A percentile compares a stretch with the other conserved stretches of the same genome.
phyloP scores from a whole-genome alignment of 768 basidiomycete species.

The Leccinum obscurum region DNA sequence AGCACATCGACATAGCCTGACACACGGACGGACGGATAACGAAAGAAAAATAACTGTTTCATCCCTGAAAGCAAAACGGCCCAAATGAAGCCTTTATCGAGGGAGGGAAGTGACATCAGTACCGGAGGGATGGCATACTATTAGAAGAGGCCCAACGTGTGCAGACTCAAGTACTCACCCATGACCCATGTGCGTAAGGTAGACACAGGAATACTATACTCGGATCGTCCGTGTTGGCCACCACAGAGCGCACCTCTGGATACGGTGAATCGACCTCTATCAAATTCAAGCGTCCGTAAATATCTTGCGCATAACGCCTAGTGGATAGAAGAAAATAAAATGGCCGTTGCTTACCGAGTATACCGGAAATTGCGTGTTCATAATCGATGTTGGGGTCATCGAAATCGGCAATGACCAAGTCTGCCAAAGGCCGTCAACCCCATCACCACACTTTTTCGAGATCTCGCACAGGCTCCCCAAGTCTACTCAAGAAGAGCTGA shows the following conservation, averaged over 20 bases:
- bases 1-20: constrained; percentile 65
- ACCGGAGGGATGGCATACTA: too few relatives aligned
- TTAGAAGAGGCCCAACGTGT: too few relatives aligned
- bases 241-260: constrained; percentile 77
- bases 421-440: too few relatives aligned
- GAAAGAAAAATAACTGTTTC: constrained; percentile 68
- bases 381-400: constrained; percentile 40
- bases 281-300: background rate
- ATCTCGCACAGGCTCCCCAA: background rate
- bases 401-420: constrained; percentile 22
- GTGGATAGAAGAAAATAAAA: too few relatives aligned
- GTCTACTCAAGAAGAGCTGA: background rate
- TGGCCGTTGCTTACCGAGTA: constrained; percentile 15
- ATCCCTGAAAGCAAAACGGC: constrained; percentile 65
- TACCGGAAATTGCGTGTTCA: constrained; percentile 14
- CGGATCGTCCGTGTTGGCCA: constrained; percentile 71
- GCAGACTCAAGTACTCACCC: constrained; percentile 30
- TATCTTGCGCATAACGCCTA: too few relatives aligned
- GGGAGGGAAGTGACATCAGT: too few relatives aligned
- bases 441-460: too few relatives aligned
- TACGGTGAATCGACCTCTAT: constrained; percentile 79
- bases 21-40: constrained; percentile 52
- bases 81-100: constrained; percentile 39
- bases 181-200: constrained; percentile 62
- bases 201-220: constrained; percentile 50